Base-by-base conservation (phyloP, 345 rosid species). In the Brassica carinata region DNA sequence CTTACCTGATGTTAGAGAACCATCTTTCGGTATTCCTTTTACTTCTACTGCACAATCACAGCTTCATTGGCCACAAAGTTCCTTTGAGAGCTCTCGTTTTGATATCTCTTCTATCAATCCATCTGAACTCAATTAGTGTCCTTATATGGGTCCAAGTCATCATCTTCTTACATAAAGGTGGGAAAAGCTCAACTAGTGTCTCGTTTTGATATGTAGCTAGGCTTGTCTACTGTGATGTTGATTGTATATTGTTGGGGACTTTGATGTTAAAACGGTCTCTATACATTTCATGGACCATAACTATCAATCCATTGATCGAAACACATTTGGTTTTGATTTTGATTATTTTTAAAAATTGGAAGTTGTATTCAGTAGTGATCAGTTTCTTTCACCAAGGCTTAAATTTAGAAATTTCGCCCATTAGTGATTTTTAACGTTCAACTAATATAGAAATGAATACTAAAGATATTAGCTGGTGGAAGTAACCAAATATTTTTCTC, bases 21-120 rank as follows among this genome's bases (percentile, higher is more conserved):
- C 87, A 63, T 75, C 69, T 63, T 73, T 82, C 57, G 79, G 74
- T 72, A 76, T 90, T 55, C 87, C 90, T 13, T 88, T 88, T 72
- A 68, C 81, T 77, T 74, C 82, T 70, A 69, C 69, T 18, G 77
- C 62, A 63, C 80, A 62, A 58, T 48, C 73, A 31, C 86, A 79
- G 70, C 76, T 81, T 10, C 72, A 79, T 14, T 78, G 72, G 81
- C 81, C 77, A 31, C 77, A 19, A 7, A 77, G 68, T 68, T 74
- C 90, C 45, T 86, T 80, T 9, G 74, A 85, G 68, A 78, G 74
- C 76, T 64, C 82, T 82, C 51, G 84, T 75, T 43, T 11, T 15
- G 34, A 26, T 62, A 11, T 10, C 17, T 26, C 66, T 10, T 62
- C 6, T 8, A 26, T 62, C 34, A 62, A 11, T 62, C 66, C 76